phyloP scores from a whole-genome alignment of 2,329 filamentous ascomycete species.

The Penicillium sp. region DNA sequence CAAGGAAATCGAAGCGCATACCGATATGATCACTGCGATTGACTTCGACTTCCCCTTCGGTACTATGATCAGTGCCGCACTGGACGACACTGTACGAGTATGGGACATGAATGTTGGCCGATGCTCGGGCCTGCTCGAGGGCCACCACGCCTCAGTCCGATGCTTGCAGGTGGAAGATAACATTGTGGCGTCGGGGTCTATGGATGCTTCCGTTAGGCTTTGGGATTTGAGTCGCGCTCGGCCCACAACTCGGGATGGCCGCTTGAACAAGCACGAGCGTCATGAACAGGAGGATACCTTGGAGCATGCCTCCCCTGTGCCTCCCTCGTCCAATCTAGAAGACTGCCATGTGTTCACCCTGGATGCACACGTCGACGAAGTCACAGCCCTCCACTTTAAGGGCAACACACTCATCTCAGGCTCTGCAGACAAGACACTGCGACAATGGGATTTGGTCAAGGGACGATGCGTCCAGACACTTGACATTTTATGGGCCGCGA shows the following conservation, averaged over 20 bases:
- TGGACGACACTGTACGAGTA: slow-evolving; percentile 91
- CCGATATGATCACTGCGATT: slow-evolving; percentile 80
- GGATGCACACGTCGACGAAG: slow-evolving; percentile 86
- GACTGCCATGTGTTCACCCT: slow-evolving; percentile 89
- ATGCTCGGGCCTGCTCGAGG: slow-evolving; percentile 87
- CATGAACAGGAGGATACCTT: slow-evolving; percentile 44
- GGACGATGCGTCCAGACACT: slow-evolving; percentile 97
- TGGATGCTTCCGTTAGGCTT: slow-evolving; percentile 88
- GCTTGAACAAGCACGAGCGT: slow-evolving; percentile 48
- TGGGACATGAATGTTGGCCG: slow-evolving; percentile 95
- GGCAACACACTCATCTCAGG: slow-evolving; percentile 90
- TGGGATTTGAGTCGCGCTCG: slow-evolving; percentile 92
- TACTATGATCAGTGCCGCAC: slow-evolving; percentile 83
- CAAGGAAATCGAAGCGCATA: slow-evolving; percentile 82
- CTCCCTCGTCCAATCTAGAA: slow-evolving; percentile 70
- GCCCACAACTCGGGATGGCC: slow-evolving; percentile 66
- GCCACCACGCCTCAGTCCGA: slow-evolving; percentile 90
- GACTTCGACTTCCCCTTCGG: slow-evolving; percentile 98
- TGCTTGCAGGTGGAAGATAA: slow-evolving; percentile 94
- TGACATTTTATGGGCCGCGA: slow-evolving; percentile 96
- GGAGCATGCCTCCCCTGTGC: slow-evolving; percentile 61
- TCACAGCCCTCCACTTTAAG: slow-evolving; percentile 88
- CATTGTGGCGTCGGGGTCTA: slow-evolving; percentile 87
- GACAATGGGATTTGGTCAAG: slow-evolving; percentile 96
- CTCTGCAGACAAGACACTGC: slow-evolving; percentile 92